Evolutionary conservation across 768 basidiomycete genomes (phyloP), one percentile per base, ranked within the genome.

Genomic region (Chalciporus sphaerocephalus): DNA sequence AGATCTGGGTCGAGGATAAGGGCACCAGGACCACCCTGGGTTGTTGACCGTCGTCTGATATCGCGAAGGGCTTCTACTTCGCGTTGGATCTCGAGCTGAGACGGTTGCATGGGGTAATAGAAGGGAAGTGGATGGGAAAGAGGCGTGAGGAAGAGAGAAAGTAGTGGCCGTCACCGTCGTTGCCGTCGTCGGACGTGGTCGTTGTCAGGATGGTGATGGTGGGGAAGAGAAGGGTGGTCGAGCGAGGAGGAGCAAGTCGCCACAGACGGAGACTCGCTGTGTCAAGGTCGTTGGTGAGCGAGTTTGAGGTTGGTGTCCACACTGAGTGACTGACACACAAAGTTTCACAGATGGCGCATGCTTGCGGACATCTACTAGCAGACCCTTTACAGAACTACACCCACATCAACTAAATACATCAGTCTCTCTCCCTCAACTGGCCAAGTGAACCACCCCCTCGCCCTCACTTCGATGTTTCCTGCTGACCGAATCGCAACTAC

Each of bases 1-100:
- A 95, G 79, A 79, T 96, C 93, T 55, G 92, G 92, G 68, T 96
- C 93, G 44, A 94, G 76, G 47, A 87, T 74, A 58, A 92, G 80
- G 18, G 85, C 83, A 30, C 89, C 90, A 49, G 89, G 92, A 9
- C 81, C 80, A 24, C 75, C 74, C 48, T 79, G 75, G 0, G 84
- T 78, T 13, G 83, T 81, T 2, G 92, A 96, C 55, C 92, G 83
- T 43, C 93, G 78, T 47, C 79, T 78, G 55, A 96, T 81, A 69
- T 91, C 89, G 54, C 85, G 80, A 32, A 92, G 74, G 34, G 86
- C 84, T 62, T 92, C 87, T 33, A 90, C 85, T 72, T 92, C 89
- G 54, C 88, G 82, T 62, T 83, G 82, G 52, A 92, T 91, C 69
- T 92, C 90, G 64, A 84, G 81, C 57, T 85, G 79, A 21, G 86